phyloP scores from a whole-genome alignment of 768 basidiomycete genomes.

The Naganishia vaughanmartiniae region DNA sequence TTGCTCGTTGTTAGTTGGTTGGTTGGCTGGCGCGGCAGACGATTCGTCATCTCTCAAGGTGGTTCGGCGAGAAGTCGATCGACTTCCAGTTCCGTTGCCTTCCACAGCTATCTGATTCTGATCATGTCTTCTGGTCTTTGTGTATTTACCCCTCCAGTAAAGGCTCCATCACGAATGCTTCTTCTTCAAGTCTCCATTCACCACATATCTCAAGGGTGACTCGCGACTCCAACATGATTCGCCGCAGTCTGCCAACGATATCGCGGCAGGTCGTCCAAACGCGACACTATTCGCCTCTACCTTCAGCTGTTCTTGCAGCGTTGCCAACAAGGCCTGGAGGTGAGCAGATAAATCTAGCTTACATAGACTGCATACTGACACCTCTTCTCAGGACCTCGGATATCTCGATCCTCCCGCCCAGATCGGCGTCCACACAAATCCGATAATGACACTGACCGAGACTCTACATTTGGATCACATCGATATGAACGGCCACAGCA shows the following conservation, averaged over 20 bases:
- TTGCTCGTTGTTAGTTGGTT: too few species aligned
- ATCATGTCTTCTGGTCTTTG: too few species aligned
- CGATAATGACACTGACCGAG: not conserved
- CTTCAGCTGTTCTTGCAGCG: slow-evolving; percentile 4
- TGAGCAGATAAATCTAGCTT: not conserved
- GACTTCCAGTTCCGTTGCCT: not conserved
- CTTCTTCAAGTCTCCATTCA: not conserved
- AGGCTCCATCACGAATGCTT: not conserved
- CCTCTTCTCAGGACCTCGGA: slow-evolving; percentile 2
- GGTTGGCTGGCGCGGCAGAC: not conserved
- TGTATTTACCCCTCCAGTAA: too few species aligned
- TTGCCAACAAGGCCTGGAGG: slow-evolving; percentile 14
- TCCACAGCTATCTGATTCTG: too few species aligned
- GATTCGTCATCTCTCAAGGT: slow-evolving; percentile 16
- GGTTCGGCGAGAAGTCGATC: not conserved
- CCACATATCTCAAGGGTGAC: not conserved
- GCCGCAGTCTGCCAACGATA: not conserved
- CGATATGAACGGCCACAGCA: slow-evolving; percentile 10
- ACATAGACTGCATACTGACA: not conserved
- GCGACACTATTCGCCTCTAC: slow-evolving; percentile 13
- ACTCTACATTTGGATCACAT: not conserved
- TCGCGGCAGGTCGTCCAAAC: slow-evolving; percentile 10
- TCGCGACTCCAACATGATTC: not conserved
- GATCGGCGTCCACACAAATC: slow-evolving; percentile 11
- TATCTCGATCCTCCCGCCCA: slow-evolving; percentile 15